Evolutionary conservation across 495 filamentous ascomycete species (phyloP).

Genomic region (Talaromyces proteolyticus): DNA sequence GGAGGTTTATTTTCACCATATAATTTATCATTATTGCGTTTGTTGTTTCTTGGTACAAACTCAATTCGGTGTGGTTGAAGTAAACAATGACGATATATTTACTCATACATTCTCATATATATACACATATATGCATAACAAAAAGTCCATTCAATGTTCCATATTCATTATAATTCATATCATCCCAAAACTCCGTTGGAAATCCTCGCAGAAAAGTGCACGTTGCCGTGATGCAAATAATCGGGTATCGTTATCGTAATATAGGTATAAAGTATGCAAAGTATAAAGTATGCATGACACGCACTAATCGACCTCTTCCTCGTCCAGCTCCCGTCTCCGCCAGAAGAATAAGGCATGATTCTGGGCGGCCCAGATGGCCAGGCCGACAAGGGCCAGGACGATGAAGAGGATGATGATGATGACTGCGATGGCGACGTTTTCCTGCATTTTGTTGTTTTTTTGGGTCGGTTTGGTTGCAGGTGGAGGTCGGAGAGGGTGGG

Average conservation of each 20-base stretch:
- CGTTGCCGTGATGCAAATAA: background rate
- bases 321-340: conserved; percentile 26
- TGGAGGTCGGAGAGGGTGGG: background rate
- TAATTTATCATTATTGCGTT: background rate
- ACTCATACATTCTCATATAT: background rate
- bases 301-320: conserved; percentile 28
- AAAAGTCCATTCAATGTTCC: background rate
- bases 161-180: too few species aligned
- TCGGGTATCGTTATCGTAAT: background rate
- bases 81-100: background rate
- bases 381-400: conserved; percentile 62
- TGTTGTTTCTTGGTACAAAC: background rate
- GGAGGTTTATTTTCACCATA: background rate
- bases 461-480: background rate
- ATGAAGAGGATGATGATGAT: conserved; percentile 79
- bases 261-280: background rate
- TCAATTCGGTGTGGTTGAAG: too few species aligned
- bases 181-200: too few species aligned
- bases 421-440: conserved; percentile 76
- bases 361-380: conserved; percentile 56
- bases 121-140: background rate
- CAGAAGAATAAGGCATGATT: conserved; percentile 37
- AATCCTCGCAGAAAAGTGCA: too few species aligned
- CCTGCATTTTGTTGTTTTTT: conserved; percentile 43
- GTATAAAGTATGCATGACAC: background rate